Evolutionary conservation across 257 asterid species (phyloP).

Genomic region (Solanum sejunctum): DNA sequence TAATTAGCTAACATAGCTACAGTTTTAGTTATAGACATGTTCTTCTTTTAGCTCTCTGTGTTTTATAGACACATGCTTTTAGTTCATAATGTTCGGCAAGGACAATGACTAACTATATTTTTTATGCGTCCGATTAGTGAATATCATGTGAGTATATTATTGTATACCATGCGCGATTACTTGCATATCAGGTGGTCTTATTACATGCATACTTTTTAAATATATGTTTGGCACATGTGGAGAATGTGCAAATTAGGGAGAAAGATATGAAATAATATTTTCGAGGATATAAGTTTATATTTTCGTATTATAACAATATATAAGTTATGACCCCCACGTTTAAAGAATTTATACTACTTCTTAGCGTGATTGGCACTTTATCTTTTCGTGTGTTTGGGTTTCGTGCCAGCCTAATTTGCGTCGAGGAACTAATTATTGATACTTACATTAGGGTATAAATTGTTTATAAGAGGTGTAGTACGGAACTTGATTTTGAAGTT

Average conservation of each 20-base stretch:
- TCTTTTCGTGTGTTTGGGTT: neutral
- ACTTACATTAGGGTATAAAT: neutral
- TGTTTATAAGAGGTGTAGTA: neutral
- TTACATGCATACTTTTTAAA: neutral
- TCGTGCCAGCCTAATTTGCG: neutral
- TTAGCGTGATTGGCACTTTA: neutral
- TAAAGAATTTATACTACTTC: neutral
- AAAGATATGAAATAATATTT: neutral
- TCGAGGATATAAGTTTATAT: too few relatives aligned
- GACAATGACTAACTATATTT: neutral
- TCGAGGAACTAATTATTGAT: neutral
- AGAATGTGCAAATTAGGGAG: too few relatives aligned
- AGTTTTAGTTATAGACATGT: neutral
- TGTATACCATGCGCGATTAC: neutral
- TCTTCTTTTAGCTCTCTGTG: neutral
- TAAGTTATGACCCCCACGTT: too few relatives aligned
- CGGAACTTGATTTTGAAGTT: neutral
- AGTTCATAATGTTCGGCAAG: neutral
- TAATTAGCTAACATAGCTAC: too few relatives aligned
- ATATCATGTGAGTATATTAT: neutral
- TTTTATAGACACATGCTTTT: neutral
- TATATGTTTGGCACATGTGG: neutral
- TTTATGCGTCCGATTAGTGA: neutral
- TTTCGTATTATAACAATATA: too few relatives aligned
- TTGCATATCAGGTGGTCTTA: neutral